Base-by-base conservation (phyloP, 768 basidiomycete genomes). In the Termitomyces sp. region DNA sequence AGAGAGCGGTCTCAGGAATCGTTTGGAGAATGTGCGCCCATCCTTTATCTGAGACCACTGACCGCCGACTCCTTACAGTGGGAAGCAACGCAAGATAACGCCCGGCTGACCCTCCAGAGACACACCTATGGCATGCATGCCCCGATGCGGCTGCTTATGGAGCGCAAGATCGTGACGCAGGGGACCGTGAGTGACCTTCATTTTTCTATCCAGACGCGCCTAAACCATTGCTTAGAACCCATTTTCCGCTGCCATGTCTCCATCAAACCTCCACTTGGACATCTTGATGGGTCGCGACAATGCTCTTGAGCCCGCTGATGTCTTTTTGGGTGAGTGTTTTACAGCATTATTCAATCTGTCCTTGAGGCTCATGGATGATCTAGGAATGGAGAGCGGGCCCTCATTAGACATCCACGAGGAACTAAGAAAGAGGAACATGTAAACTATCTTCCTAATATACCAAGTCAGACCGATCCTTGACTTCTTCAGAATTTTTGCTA, bases 271-370 rank as follows among this genome's bases (percentile, higher is more conserved):
- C 41, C 88, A 92, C 63, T 83, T 95, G 30, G 96, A 99, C 70
- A 91, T 98, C 65, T 73, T 99, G 58, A 91, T 91, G 85, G 96
- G 96, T 48, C 85, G 88, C 41, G 96, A 99, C 67, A 93, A 97
- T 72, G 78, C 74, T 24, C 78, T 99, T 56, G 88, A 89, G 30
- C 81, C 87, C 4, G 74, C 75, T 2, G 96, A 98, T 68, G 80
- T 96, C 64, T 91, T 98, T 78, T 77, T 81, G 41, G 87, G 94
- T 86, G 65, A 47, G 83, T 73, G 34, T 22, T 15, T 33, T 30
- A 15, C 15, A 16, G 37, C 7, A 47, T 18, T 45, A 24, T 55
- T 24, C 9, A 24, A 18, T 24, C 49, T 37, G 18, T 30, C 41
- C 8, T 57, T 13, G 22, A 27, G 27, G 24, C 27, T 53, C 41